phyloP scores from a whole-genome alignment of 1,284 basidiomycete species.

The Puccinia horiana region DNA sequence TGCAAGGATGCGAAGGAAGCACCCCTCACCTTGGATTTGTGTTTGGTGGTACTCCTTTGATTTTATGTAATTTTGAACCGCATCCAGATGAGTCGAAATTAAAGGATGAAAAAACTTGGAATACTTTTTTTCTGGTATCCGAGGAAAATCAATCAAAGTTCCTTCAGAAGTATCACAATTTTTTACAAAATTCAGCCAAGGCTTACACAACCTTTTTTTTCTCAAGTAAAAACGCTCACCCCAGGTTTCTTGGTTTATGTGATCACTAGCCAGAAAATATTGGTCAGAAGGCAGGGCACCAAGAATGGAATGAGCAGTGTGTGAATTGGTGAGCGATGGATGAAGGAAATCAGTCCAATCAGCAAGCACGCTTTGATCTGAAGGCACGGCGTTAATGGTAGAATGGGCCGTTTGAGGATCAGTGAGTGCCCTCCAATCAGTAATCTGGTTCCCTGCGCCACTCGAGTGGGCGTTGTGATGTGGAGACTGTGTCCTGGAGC shows the following conservation, averaged over 20 bases:
- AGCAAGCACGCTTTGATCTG: not conserved
- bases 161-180: not conserved
- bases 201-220: not conserved
- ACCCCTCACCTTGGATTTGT: not conserved
- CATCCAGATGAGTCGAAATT: not conserved
- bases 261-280: not conserved
- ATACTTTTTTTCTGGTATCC: not conserved
- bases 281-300: not conserved
- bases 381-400: not conserved
- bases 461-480: not conserved
- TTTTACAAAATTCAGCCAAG: not conserved
- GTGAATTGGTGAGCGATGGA: not conserved
- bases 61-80: not conserved
- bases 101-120: not conserved
- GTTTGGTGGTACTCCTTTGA: not conserved
- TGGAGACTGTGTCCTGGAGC: not conserved
- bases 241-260: not conserved
- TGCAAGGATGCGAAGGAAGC: not conserved
- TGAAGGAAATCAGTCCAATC: not conserved
- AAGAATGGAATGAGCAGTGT: not conserved
- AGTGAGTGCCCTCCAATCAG: not conserved
- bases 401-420: not conserved
- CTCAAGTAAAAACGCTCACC: not conserved
- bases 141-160: not conserved
- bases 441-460: not conserved